Percentiles rank a stretch among this genome's conserved stretches.
These are phyloP conservation scores for Abrus pulchellus DNA, from an alignment of 306 rosid species.

Conservation along the genomic window DNA sequence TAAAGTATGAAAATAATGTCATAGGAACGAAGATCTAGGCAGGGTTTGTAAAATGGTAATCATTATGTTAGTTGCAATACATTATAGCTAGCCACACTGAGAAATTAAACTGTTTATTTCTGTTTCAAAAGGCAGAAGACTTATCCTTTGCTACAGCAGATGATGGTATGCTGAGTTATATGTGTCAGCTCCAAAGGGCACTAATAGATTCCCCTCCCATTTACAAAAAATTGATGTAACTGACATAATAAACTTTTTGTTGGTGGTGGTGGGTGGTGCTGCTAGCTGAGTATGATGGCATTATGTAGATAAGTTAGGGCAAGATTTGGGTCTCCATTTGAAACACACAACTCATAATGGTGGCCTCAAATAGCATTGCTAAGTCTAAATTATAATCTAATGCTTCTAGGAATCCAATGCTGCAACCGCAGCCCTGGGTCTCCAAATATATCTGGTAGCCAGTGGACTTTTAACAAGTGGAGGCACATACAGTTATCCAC, in stretches of 20 bases:
- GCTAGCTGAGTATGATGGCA: slow-evolving; percentile 16
- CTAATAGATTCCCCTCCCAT: slow-evolving; percentile 48
- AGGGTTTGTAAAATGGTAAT: slow-evolving; percentile 43
- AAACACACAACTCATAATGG: slow-evolving; percentile 48
- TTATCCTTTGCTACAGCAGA: slow-evolving; percentile 34
- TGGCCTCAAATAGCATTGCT: slow-evolving; percentile 28
- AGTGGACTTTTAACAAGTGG: slow-evolving; percentile 49
- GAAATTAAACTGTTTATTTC: slow-evolving; percentile 26
- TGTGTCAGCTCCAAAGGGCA: slow-evolving; percentile 46
- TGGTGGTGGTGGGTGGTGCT: slow-evolving; percentile 47
- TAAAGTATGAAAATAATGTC: slow-evolving; percentile 29
- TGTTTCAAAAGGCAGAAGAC: slow-evolving; percentile 26
- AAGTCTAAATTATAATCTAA: slow-evolving; percentile 37
- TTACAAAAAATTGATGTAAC: slow-evolving; percentile 36
- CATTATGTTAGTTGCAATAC: slow-evolving; percentile 44
- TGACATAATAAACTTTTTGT: slow-evolving; percentile 44
- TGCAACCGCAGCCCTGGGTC: slow-evolving; percentile 10
- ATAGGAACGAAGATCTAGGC: slow-evolving; percentile 43
- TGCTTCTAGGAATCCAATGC: slow-evolving; percentile 71
- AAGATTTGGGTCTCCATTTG: slow-evolving; percentile 33
- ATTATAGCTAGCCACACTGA: slow-evolving; percentile 5
- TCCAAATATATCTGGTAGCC: slow-evolving; percentile 32
- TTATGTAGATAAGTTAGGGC: slow-evolving; percentile 30
- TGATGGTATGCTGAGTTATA: slow-evolving; percentile 36
- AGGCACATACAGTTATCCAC: slow-evolving; percentile 41